Percentiles rank a stretch among this genome's conserved stretches.
These are phyloP conservation scores for Calonectria naviculata DNA, from an alignment of 2,329 filamentous ascomycete genomes.

Conservation along the genomic window DNA sequence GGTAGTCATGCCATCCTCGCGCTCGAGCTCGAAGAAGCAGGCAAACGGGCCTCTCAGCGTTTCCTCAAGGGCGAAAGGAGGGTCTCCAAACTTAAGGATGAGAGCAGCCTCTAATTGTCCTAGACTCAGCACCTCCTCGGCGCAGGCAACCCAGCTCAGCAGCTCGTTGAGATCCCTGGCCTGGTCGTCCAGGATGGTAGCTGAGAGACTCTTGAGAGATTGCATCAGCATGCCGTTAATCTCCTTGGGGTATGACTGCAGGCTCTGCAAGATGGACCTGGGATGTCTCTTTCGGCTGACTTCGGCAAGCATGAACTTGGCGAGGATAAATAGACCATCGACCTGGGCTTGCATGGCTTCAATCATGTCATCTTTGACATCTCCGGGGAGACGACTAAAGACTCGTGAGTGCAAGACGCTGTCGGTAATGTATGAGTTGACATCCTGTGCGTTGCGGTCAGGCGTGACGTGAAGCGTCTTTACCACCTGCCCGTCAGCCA, in stretches of 20 bases:
- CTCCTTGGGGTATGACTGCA: slow-evolving; percentile 57
- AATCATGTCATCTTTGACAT: slow-evolving; percentile 52
- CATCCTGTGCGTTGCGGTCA: slow-evolving; percentile 55
- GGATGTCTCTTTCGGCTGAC: slow-evolving; percentile 57
- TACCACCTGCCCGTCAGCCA: slow-evolving; percentile 43
- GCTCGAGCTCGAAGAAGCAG: slow-evolving; percentile 58
- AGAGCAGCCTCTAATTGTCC: slow-evolving; percentile 57
- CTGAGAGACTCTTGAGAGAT: slow-evolving; percentile 54
- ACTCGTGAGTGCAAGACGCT: slow-evolving; percentile 53
- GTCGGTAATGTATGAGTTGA: slow-evolving; percentile 53
- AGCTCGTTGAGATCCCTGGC: slow-evolving; percentile 58
- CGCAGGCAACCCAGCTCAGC: slow-evolving; percentile 58
- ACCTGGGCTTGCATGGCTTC: slow-evolving; percentile 53
- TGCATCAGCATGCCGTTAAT: slow-evolving; percentile 55
- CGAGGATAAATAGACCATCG: slow-evolving; percentile 60
- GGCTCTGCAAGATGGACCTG: slow-evolving; percentile 54
- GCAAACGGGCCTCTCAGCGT: slow-evolving; percentile 56
- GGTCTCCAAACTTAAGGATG: slow-evolving; percentile 54
- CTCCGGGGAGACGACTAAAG: slow-evolving; percentile 44
- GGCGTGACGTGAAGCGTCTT: slow-evolving; percentile 55
- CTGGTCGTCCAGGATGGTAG: slow-evolving; percentile 51
- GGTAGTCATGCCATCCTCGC: slow-evolving; percentile 56
- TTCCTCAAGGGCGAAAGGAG: slow-evolving; percentile 54
- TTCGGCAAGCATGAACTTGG: slow-evolving; percentile 63
- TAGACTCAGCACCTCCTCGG: slow-evolving; percentile 54